A percentile compares a stretch with the other conserved stretches of the same genome.
These are phyloP conservation scores for Volvox carteri DNA, from an alignment of 163 green algal genomes.

Conservation along the genomic window DNA sequence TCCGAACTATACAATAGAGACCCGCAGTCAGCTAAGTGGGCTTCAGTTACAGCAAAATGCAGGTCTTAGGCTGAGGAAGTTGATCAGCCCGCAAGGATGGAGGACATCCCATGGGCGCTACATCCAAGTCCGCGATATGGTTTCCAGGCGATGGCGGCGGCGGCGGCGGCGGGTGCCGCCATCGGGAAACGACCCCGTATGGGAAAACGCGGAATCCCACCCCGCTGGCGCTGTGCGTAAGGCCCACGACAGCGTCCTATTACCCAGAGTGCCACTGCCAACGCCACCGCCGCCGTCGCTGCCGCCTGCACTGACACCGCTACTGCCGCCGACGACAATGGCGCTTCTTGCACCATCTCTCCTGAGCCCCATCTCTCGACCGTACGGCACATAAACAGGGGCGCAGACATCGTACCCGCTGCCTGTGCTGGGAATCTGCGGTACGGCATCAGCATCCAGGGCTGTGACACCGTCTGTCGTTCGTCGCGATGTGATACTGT, in stretches of 20 bases:
- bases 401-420: not conserved
- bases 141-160: too few species aligned
- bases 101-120: too few species aligned
- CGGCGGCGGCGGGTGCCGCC: not conserved
- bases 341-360: not conserved
- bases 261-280: not conserved
- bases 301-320: not conserved
- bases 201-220: not conserved
- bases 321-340: conserved; percentile 6
- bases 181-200: not conserved
- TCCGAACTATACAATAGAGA: too few species aligned
- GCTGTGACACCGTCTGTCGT: too few species aligned
- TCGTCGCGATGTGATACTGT: too few species aligned
- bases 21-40: too few species aligned
- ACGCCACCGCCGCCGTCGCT: not conserved
- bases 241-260: conserved; percentile 8
- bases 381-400: not conserved
- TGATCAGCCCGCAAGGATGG: too few species aligned
- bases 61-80: too few species aligned
- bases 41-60: too few species aligned
- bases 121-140: too few species aligned
- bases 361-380: not conserved
- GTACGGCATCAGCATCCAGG: too few species aligned
- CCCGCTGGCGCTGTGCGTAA: conserved; percentile 21
- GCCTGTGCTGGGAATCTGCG: not conserved